A percentile compares a stretch with the other conserved stretches of the same genome.
phyloP scores from a whole-genome alignment of 2,329 filamentous ascomycete species.

The Microdochium nivale region DNA sequence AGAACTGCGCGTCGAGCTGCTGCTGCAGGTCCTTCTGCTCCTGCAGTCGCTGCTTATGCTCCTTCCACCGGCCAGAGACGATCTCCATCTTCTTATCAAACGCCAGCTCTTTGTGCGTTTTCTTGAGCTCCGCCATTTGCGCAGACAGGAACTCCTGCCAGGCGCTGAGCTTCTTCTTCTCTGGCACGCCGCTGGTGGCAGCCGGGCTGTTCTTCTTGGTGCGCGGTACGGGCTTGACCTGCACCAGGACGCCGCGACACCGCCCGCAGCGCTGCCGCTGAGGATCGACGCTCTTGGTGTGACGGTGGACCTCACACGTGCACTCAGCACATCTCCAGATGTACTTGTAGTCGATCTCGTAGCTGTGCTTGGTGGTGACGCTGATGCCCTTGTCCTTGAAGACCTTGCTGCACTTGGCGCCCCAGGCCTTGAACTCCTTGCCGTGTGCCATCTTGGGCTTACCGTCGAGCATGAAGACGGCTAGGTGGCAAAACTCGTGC shows the following conservation, averaged over 20 bases:
- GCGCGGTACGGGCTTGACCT: constrained; percentile 71
- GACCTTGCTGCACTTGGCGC: constrained; percentile 38
- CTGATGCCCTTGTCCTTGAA: constrained; percentile 58
- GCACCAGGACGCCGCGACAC: constrained; percentile 64
- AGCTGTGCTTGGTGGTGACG: constrained; percentile 85
- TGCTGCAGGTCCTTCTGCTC: constrained; percentile 46
- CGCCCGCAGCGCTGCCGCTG: constrained; percentile 62
- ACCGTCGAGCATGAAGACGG: constrained; percentile 80
- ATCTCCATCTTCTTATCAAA: constrained; percentile 61
- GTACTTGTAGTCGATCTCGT: constrained; percentile 88
- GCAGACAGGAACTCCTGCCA: constrained; percentile 40
- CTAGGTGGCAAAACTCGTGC: constrained; percentile 92
- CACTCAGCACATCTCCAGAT: constrained; percentile 72
- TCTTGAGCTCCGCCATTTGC: constrained; percentile 13
- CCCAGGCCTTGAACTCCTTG: constrained; percentile 74
- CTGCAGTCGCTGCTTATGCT: constrained; percentile 59
- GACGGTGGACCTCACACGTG: constrained; percentile 65
- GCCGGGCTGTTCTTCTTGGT: background rate
- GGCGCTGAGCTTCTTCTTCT: constrained; percentile 27
- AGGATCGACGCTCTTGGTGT: constrained; percentile 78
- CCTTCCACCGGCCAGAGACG: constrained; percentile 51
- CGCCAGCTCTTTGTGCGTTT: constrained; percentile 14
- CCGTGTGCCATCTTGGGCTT: constrained; percentile 74
- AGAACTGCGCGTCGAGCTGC: constrained; percentile 1
- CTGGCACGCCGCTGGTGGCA: background rate